Conservation (phyloP, 176 grass and related monocot genomes). For the Bonia amplexicaulis region DNA sequence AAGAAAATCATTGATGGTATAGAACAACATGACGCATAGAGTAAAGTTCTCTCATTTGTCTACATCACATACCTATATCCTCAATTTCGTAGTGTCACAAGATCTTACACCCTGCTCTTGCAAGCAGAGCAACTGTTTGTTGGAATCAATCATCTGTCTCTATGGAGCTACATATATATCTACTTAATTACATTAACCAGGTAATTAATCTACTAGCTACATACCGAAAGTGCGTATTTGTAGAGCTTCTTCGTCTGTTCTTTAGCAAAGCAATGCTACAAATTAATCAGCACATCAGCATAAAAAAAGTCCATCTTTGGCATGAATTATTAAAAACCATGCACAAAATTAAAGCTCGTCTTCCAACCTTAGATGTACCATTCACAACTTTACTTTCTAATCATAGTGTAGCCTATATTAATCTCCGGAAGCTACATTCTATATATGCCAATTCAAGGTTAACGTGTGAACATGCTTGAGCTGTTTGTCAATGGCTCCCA, state of each 20-base stretch:
- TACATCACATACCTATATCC: too few relatives aligned
- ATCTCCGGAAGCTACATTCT: background rate
- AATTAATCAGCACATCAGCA: background rate
- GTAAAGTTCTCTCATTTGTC: too few relatives aligned
- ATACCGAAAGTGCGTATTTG: background rate
- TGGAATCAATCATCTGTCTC: background rate
- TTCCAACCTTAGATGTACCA: constrained; percentile 16
- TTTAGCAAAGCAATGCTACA: background rate
- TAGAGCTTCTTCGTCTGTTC: background rate
- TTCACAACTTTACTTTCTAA: constrained; percentile 27
- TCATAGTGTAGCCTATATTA: constrained; percentile 1
- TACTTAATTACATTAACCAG: background rate
- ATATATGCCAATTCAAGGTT: background rate
- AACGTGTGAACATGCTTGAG: constrained; percentile 28
- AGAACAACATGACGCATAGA: too few relatives aligned
- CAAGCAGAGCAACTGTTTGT: background rate
- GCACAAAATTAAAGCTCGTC: constrained; percentile 21
- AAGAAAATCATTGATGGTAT: too few relatives aligned
- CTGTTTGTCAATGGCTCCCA: constrained; percentile 38
- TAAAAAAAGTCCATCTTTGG: constrained; percentile 9
- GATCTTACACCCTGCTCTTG: background rate
- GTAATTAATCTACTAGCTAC: background rate
- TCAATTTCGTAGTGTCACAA: too few relatives aligned
- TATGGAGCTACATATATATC: background rate
- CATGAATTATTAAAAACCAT: constrained; percentile 33